Percentiles rank a stretch among this genome's conserved stretches.
phyloP scores from a whole-genome alignment of 139 green algal genomes.

The Picochlorum sp. region DNA sequence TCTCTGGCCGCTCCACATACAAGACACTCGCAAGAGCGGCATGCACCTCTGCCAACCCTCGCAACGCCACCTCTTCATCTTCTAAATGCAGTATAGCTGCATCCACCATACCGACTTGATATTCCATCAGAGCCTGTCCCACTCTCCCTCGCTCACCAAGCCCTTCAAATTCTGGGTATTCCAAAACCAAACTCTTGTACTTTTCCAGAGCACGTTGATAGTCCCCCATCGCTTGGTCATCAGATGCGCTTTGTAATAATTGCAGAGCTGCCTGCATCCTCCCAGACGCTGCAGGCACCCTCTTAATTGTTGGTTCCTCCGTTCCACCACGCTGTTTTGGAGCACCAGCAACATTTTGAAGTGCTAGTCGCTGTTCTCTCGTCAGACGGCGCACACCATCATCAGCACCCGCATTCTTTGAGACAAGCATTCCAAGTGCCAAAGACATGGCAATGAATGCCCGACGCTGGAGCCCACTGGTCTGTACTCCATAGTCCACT shows the following conservation, averaged over 20 bases:
- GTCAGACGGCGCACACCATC: not conserved
- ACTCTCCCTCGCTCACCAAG: constrained; percentile 49
- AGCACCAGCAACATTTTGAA: not conserved
- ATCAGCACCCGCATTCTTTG: no score
- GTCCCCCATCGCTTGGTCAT: not conserved
- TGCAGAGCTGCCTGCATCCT: not conserved
- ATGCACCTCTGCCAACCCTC: constrained; percentile 52
- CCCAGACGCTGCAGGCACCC: not conserved
- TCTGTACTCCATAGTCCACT: not conserved
- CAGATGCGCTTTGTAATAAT: not conserved
- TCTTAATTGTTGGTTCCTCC: not conserved
- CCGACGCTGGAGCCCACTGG: not conserved
- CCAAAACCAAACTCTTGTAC: not conserved
- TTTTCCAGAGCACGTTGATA: not conserved
- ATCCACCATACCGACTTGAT: constrained; percentile 37
- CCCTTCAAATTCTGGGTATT: constrained; percentile 40
- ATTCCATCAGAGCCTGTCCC: constrained; percentile 47
- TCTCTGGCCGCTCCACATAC: constrained; percentile 35
- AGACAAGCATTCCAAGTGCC: no score
- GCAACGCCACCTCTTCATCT: constrained; percentile 42
- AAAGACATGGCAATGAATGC: not conserved
- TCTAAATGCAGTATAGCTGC: constrained; percentile 46
- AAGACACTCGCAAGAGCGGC: constrained; percentile 56
- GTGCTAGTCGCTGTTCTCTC: not conserved
- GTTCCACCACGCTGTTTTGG: not conserved